Conservation (phyloP, 352 stramenopile genomes). For the Pythium monospermum region DNA sequence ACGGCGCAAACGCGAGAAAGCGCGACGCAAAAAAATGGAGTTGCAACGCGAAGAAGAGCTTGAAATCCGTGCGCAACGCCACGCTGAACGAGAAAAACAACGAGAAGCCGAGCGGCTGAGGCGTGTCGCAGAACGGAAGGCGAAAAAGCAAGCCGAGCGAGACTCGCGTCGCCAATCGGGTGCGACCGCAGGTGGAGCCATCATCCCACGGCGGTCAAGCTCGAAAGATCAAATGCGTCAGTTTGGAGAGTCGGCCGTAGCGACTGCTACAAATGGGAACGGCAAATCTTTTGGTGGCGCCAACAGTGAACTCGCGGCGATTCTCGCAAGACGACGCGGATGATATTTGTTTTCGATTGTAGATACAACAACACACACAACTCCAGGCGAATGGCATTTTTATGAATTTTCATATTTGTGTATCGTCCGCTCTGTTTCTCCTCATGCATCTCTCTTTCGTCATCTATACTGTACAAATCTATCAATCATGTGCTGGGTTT, state of each 20-base stretch:
- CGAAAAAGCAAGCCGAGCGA: conserved; percentile 80
- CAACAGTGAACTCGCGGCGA: conserved; percentile 78
- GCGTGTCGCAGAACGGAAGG: conserved; percentile 81
- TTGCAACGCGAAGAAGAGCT: conserved; percentile 70
- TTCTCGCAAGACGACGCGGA: conserved; percentile 66
- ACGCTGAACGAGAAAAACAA: conserved; percentile 55
- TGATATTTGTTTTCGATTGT: too few species aligned
- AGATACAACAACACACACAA: too few species aligned
- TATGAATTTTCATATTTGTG: not conserved
- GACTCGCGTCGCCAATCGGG: conserved; percentile 44
- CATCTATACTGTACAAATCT: not conserved
- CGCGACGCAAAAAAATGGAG: conserved; percentile 67
- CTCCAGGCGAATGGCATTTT: too few species aligned
- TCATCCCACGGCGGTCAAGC: conserved; percentile 10
- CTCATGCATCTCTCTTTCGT: too few species aligned
- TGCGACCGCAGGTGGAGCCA: not conserved
- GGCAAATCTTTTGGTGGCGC: conserved; percentile 38
- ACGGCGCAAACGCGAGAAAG: conserved; percentile 79
- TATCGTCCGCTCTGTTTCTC: too few species aligned
- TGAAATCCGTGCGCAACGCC: conserved; percentile 58
- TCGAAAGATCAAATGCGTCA: conserved; percentile 65
- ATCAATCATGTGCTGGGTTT: too few species aligned
- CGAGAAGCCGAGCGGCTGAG: conserved; percentile 70
- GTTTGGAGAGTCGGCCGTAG: conserved; percentile 59
- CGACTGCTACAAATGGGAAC: conserved; percentile 13